Percentiles rank a stretch among this genome's conserved stretches.
These are phyloP conservation scores for Talaromyces liani DNA, from an alignment of 495 filamentous ascomycete species.

Conservation along the genomic window DNA sequence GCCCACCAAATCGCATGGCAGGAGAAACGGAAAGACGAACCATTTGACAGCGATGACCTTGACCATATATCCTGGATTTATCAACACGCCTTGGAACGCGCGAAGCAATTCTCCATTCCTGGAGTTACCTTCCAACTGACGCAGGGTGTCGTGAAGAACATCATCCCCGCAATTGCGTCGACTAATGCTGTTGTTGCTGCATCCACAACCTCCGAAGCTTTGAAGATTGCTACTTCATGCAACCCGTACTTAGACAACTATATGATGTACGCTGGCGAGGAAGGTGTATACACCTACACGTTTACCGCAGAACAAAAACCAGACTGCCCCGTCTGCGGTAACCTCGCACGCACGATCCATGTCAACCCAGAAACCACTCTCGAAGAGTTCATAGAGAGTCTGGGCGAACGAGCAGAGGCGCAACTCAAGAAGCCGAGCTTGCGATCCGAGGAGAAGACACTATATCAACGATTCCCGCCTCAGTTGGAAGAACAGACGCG, in stretches of 20 bases:
- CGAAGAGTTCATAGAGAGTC: constrained; percentile 75
- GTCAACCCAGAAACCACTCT: constrained; percentile 69
- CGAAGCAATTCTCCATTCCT: constrained; percentile 79
- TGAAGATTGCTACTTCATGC: constrained; percentile 81
- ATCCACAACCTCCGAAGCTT: constrained; percentile 89
- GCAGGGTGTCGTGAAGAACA: constrained; percentile 98
- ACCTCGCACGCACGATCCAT: constrained; percentile 61
- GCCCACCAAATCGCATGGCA: constrained; percentile 85
- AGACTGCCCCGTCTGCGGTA: constrained; percentile 93
- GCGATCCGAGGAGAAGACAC: constrained; percentile 68
- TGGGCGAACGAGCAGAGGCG: constrained; percentile 76
- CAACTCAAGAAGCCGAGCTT: constrained; percentile 88
- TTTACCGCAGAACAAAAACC: constrained; percentile 86
- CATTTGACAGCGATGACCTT: constrained; percentile 91
- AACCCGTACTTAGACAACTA: constrained; percentile 88
- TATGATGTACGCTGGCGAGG: constrained; percentile 99
- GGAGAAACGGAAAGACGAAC: constrained; percentile 45
- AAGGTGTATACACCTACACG: constrained; percentile 91
- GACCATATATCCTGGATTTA: constrained; percentile 98
- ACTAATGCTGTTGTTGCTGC: constrained; percentile 97
- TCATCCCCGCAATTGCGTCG: constrained; percentile 96
- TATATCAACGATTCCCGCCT: constrained; percentile 83
- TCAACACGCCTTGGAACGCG: constrained; percentile 71
- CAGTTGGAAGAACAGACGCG: constrained; percentile 74
- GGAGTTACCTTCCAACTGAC: constrained; percentile 96